Base-by-base conservation (phyloP, 352 stramenopile species). In the Phytophthora sp. region DNA sequence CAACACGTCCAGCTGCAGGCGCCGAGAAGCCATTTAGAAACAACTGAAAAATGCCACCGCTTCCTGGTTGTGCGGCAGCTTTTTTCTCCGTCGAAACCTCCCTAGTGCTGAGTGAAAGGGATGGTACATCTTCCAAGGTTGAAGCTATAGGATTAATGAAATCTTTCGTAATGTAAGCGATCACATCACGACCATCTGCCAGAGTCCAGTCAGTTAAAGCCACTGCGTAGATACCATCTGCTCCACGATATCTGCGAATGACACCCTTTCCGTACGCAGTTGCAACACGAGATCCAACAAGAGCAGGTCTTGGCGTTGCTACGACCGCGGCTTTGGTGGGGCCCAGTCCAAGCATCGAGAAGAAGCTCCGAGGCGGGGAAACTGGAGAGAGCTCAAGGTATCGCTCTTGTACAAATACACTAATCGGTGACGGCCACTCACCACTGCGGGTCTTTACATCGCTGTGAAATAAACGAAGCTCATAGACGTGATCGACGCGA, bases 21-120 rank as follows among this genome's bases (percentile, higher is more conserved):
- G 57, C 31, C 21, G 69, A 69, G 11, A 77, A 77, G 0, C 69
- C 60, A 63, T 77, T 74, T 4, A 82, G 76, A 38, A 94, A 84
- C 13, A 94, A 57, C 38, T 94, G 86, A 58, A 94, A 89, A 39
- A 94, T 79, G 0, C 85, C 83, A 18, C 80, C 68, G 38, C 83
- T 80, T 29, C 76, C 63, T n/a, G 77, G 57, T 7, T 73, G 46
- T 20, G 67, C 42, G 20, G 45, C 3, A 21, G 20, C 23, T 33
- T 59, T 75, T 36, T 44, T 58, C 11, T 65, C 51, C 11, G 54
- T 18, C 33, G 33, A 46, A 53, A 36, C 9, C 16, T 64, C 49
- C 36, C 77, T 77, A 1, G 60, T 63, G 5, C 55, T 52, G 3
- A 84, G 58, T 38, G 78, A 59, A 12, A 86, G 56, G 0, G 60